Evolutionary conservation across 2,329 filamentous ascomycete species (phyloP), one percentile per base, ranked within the genome.

Genomic region (Pyricularia pennisetigena): DNA sequence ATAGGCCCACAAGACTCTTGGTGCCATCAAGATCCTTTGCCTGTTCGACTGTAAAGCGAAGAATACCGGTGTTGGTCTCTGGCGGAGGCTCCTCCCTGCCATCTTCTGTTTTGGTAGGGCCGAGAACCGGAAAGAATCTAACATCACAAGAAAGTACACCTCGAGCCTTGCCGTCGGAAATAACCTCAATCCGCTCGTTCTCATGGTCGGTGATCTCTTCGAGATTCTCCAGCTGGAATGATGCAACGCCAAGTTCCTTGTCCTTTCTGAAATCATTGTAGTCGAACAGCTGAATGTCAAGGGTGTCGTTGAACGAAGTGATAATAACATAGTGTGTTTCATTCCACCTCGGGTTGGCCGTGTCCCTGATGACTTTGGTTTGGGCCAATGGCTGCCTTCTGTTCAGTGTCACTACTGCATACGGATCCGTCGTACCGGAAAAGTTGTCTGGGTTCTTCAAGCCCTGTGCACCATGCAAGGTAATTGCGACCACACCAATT

Each of bases 181-280:
- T 86, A 68, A 99, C 87, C 74, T 97, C 94, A 3, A 99, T 81
- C 9, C 90, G 87, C 74, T 97, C 83, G 73, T 96, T 96, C 76
- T 97, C 94, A 71, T 93, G 88, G 66, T 93, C 90, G 26, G 86
- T 80, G 24, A 93, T 81, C 67, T 90, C 86, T 77, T 97, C 91
- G 0, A 99, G 80, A 70, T 90, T 86, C 72, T 98, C 94, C 35
- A 99, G 82, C 7, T 88, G 82, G 77, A 99, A 99, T 0, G 90
- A 93, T 0, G 93, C 93, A 26, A 88, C 85, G 68, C 94, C 95
- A 65, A 99, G 86, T 77, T 97, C 93, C 81, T 97, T 97, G 80
- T 97, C 94, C 80, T 98, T 99, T 72, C 95, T 89, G 78, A 91
- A 91, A 69, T 97, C 95, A 74, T 99, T 99, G 84, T 90, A 97